phyloP scores from a whole-genome alignment of 495 filamentous ascomycete species.

The Penicillium tannophilum region DNA sequence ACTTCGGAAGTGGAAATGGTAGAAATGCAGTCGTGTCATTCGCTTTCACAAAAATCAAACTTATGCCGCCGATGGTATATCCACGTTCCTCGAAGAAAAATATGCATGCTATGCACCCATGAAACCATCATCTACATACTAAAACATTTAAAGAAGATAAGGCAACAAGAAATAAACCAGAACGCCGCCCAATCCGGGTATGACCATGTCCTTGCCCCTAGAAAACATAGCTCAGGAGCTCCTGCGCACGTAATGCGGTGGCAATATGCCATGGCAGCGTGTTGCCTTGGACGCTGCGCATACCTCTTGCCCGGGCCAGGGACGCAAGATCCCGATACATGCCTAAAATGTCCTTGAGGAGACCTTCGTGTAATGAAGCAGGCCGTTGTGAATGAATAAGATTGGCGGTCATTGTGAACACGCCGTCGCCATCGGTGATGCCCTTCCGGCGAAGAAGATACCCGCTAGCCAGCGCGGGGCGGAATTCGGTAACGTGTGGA shows the following conservation, averaged over 20 bases:
- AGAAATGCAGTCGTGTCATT: neutral
- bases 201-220: slow-evolving; percentile 21
- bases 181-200: slow-evolving; percentile 16
- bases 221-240: slow-evolving; percentile 49
- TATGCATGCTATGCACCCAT: slow-evolving; percentile 20
- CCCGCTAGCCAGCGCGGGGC: slow-evolving; percentile 67
- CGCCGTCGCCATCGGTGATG: slow-evolving; percentile 59
- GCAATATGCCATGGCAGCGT: slow-evolving; percentile 85
- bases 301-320: slow-evolving; percentile 69
- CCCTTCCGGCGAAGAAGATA: slow-evolving; percentile 78
- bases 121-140: slow-evolving; percentile 8
- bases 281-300: slow-evolving; percentile 61
- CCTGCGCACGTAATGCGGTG: slow-evolving; percentile 67
- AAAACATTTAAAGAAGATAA: slow-evolving; percentile 17
- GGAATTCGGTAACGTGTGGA: slow-evolving; percentile 61
- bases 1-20: no score
- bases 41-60: slow-evolving; percentile 17
- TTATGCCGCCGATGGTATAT: slow-evolving; percentile 23
- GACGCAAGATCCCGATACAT: slow-evolving; percentile 76
- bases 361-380: slow-evolving; percentile 49
- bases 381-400: slow-evolving; percentile 59
- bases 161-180: slow-evolving; percentile 20
- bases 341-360: slow-evolving; percentile 71
- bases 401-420: slow-evolving; percentile 66
- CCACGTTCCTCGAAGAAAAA: slow-evolving; percentile 9